Percentiles rank a stretch among this genome's conserved stretches.
Conservation (phyloP, 352 stramenopile genomes). For the Pythium aphanidermatum region DNA sequence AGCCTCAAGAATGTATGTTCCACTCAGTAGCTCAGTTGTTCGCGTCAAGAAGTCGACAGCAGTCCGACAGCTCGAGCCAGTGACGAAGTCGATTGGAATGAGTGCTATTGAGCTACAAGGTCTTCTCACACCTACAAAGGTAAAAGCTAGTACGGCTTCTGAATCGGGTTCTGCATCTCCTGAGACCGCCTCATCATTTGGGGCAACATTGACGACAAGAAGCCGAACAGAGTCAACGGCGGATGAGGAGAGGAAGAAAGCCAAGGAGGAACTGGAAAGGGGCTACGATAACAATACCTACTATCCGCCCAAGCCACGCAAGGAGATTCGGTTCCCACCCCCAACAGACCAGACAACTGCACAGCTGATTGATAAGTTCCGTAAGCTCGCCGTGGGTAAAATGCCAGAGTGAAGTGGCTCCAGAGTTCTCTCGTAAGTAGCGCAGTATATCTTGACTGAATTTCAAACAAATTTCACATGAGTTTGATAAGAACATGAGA, state of each 20-base stretch:
- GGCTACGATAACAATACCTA: conserved; percentile 50
- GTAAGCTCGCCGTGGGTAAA: conserved; percentile 72
- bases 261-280: conserved; percentile 26
- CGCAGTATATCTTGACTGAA: not conserved
- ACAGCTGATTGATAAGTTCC: conserved; percentile 76
- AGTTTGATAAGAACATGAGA: conserved; percentile 1
- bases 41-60: conserved; percentile 17
- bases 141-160: no score
- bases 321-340: conserved; percentile 39
- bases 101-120: conserved; percentile 56
- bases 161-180: no score
- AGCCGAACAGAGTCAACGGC: not conserved
- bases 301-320: conserved; percentile 38
- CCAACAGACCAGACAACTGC: conserved; percentile 55
- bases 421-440: conserved; percentile 1
- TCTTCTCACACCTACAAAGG: conserved; percentile 37
- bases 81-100: conserved; percentile 40
- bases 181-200: not conserved
- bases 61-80: conserved; percentile 7
- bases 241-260: conserved; percentile 1
- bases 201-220: not conserved
- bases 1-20: conserved; percentile 65
- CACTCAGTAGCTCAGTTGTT: conserved; percentile 31
- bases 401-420: conserved; percentile 20
- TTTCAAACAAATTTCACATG: not conserved